Base-by-base conservation (phyloP, 306 rosid species). In the Cyclanthera cordifolia region DNA sequence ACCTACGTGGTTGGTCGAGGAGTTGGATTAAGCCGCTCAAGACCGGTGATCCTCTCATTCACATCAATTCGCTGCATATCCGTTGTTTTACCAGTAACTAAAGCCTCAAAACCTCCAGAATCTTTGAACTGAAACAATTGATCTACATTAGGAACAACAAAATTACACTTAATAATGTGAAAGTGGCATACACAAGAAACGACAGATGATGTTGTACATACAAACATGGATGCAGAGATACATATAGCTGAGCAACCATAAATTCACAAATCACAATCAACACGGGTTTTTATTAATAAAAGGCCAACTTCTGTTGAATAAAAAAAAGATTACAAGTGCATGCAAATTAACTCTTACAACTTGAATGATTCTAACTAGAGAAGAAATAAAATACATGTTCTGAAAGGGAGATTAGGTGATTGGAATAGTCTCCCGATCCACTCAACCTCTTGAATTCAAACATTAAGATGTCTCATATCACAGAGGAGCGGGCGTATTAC, bases 1-100 rank as follows among this genome's bases (percentile, higher is more conserved):
- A 53, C 90, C 75, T 78, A 94, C 97, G 99, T 94, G 9, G 97
- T 88, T 63, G 99, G 99, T 34, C 97, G 93, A 43, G 96, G 90
- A 13, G 97, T 82, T 32, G 99, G 97, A 86, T 90, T 94, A 78
- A 94, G 95, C 49, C 97, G 83, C 85, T 94, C 97, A 77, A 94
- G 90, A 72, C 85, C 83, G 45, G 88, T 94, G 74, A 94, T 90
- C 85, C 97, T 88, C 78, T 94, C 97, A 78, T 82, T 94, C 74
- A 90, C 97, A 75, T 94, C 99, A 76, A 94, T 86, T 58, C 76
- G 86, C 54, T 88, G 94, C 82, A 85, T 65, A 23, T 85, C 97
- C 4, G 88, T 83, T 14, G 86, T 85, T 86, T 82, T 90, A 56
- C 99, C 99, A 6, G 96, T 71, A 70, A 94, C 90, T 67, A 90